Evolutionary conservation across 176 grass and related monocot genomes (phyloP).

Genomic region (Miscanthus lutarioriparius): DNA sequence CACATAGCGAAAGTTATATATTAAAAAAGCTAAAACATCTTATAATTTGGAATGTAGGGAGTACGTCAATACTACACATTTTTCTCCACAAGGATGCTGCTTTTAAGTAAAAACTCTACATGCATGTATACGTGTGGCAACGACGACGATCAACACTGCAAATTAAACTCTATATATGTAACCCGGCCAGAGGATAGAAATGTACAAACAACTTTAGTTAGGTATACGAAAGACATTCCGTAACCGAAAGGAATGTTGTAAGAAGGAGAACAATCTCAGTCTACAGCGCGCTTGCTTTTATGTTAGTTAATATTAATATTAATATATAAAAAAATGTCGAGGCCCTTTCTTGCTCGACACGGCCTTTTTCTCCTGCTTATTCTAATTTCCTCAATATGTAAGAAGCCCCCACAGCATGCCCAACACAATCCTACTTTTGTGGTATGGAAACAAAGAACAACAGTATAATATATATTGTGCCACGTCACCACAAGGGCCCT

Average conservation of each 20-base stretch:
- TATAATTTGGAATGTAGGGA: too few relatives aligned
- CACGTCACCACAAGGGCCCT: constrained; percentile 11
- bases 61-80: not conserved
- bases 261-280: constrained; percentile 41
- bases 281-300: constrained; percentile 20
- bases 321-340: constrained; percentile 23
- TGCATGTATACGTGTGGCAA: not conserved
- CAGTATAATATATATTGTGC: constrained; percentile 20
- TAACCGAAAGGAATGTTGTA: constrained; percentile 59
- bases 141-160: not conserved
- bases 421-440: constrained; percentile 49
- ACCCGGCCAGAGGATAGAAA: not conserved
- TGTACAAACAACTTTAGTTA: constrained; percentile 52
- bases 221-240: constrained; percentile 56
- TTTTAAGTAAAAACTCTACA: not conserved
- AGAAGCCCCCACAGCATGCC: constrained; percentile 6
- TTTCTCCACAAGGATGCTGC: not conserved
- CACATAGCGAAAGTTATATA: too few relatives aligned
- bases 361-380: not conserved
- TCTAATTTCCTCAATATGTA: not conserved
- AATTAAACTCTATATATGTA: not conserved
- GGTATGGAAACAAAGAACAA: constrained; percentile 21
- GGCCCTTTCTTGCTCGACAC: not conserved
- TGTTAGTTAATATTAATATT: not conserved
- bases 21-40: too few relatives aligned